phyloP scores from a whole-genome alignment of 2,329 filamentous ascomycete species.

The Trichoderma atrobrunneum region DNA sequence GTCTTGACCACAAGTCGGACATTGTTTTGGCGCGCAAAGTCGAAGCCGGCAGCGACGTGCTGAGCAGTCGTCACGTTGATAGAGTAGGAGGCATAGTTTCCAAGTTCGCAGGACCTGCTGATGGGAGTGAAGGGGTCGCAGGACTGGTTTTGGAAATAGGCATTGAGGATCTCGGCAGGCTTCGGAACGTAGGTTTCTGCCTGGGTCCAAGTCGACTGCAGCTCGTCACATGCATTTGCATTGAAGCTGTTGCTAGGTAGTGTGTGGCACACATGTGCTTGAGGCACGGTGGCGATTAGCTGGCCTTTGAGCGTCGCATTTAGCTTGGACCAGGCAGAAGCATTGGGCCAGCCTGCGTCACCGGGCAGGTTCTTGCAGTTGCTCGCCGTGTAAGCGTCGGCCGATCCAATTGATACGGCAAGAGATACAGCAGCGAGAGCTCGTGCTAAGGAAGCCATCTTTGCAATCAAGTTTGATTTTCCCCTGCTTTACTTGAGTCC shows the following conservation, averaged over 20 bases:
- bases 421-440: too few species aligned
- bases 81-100: slow-evolving; percentile 37
- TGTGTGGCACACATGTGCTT: slow-evolving; percentile 50
- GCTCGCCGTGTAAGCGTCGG: neutral
- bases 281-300: slow-evolving; percentile 49
- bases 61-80: slow-evolving; percentile 31
- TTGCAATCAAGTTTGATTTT: too few species aligned
- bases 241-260: too few species aligned
- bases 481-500: too few species aligned
- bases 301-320: slow-evolving; percentile 50
- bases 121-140: slow-evolving; percentile 36
- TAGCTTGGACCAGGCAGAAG: slow-evolving; percentile 45
- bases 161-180: slow-evolving; percentile 20
- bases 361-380: slow-evolving; percentile 43
- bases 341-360: slow-evolving; percentile 51
- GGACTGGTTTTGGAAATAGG: slow-evolving; percentile 28
- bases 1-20: slow-evolving; percentile 32
- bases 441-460: too few species aligned
- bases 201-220: too few species aligned
- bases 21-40: slow-evolving; percentile 36
- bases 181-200: too few species aligned
- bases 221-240: too few species aligned
- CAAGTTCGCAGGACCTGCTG: slow-evolving; percentile 38
- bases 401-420: too few species aligned
- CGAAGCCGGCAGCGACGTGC: slow-evolving; percentile 31